phyloP scores from a whole-genome alignment of 2,329 filamentous ascomycete species.

The Epichloe bromicola region DNA sequence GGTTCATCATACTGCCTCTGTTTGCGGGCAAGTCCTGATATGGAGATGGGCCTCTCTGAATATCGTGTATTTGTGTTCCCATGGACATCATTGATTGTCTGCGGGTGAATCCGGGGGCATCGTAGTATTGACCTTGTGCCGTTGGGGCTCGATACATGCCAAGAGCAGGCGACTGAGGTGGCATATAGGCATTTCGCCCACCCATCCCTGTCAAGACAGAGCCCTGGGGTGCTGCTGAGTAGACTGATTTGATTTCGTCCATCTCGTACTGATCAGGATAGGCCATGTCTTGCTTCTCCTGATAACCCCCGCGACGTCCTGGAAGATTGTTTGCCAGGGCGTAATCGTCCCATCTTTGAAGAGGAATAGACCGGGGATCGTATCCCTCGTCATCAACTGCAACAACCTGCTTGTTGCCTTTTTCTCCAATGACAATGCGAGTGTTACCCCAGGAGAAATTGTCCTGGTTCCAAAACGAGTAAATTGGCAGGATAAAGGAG shows the following conservation, averaged over 20 bases:
- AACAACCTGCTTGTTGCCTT: constrained; percentile 80
- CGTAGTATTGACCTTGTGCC: constrained; percentile 33
- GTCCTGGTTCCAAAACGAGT: constrained; percentile 99
- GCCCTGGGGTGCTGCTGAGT: constrained; percentile 80
- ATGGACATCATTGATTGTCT: constrained; percentile 64
- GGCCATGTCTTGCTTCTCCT: constrained; percentile 49
- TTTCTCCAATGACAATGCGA: constrained; percentile 89
- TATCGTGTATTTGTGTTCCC: constrained; percentile 31
- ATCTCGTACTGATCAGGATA: constrained; percentile 82
- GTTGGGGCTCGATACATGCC: constrained; percentile 35
- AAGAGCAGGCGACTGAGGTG: constrained; percentile 69
- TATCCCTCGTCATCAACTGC: constrained; percentile 76
- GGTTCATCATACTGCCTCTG: constrained; percentile 50
- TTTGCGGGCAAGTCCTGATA: constrained; percentile 42
- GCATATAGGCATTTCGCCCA: constrained; percentile 61
- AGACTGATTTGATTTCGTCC: constrained; percentile 95
- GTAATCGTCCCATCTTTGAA: constrained; percentile 97
- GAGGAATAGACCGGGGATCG: constrained; percentile 81
- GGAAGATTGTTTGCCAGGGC: constrained; percentile 76
- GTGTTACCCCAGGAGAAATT: constrained; percentile 99
- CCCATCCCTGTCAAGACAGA: constrained; percentile 81
- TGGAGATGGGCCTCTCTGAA: constrained; percentile 39
- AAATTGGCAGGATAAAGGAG: constrained; percentile 79
- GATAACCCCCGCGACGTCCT: constrained; percentile 69
- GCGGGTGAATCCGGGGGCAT: constrained; percentile 38